Conservation (phyloP, 441 rosid genomes). For the Capsella rubella region DNA sequence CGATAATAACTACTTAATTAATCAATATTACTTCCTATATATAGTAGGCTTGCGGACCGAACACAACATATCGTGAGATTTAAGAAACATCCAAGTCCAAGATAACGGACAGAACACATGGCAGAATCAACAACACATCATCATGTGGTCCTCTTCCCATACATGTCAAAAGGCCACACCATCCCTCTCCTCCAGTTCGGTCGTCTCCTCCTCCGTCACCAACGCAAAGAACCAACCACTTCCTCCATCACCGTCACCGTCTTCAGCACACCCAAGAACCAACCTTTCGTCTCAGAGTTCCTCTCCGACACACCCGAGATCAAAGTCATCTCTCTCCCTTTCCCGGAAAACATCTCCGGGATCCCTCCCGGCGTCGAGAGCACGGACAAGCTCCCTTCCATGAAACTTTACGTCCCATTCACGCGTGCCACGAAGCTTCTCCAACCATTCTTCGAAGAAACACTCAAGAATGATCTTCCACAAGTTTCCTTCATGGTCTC, state of each 20-base stretch:
- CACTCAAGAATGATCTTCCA: constrained; percentile 48
- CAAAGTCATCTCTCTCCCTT: constrained; percentile 54
- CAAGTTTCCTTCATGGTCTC: constrained; percentile 62
- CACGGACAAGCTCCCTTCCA: constrained; percentile 70
- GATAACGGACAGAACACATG: neutral
- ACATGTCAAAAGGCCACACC: constrained; percentile 83
- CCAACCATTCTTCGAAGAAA: constrained; percentile 59
- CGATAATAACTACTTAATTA: neutral
- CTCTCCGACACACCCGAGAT: constrained; percentile 54
- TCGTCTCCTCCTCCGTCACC: constrained; percentile 62
- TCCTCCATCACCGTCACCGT: constrained; percentile 53
- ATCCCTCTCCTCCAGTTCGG: constrained; percentile 75
- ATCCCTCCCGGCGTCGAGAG: constrained; percentile 66
- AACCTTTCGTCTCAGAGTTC: constrained; percentile 53
- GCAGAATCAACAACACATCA: neutral
- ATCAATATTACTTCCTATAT: constrained; percentile 3
- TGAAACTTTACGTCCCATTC: constrained; percentile 55
- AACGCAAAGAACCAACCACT: constrained; percentile 20
- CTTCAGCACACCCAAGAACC: constrained; percentile 74
- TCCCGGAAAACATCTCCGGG: constrained; percentile 54
- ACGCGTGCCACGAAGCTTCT: constrained; percentile 62
- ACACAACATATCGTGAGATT: neutral
- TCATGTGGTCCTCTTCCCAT: constrained; percentile 71
- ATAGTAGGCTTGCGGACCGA: neutral
- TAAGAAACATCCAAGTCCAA: too few relatives aligned